Evolutionary conservation across 352 stramenopile genomes (phyloP), one percentile per base, ranked within the genome.

Genomic region (Phytophthora syringae): DNA sequence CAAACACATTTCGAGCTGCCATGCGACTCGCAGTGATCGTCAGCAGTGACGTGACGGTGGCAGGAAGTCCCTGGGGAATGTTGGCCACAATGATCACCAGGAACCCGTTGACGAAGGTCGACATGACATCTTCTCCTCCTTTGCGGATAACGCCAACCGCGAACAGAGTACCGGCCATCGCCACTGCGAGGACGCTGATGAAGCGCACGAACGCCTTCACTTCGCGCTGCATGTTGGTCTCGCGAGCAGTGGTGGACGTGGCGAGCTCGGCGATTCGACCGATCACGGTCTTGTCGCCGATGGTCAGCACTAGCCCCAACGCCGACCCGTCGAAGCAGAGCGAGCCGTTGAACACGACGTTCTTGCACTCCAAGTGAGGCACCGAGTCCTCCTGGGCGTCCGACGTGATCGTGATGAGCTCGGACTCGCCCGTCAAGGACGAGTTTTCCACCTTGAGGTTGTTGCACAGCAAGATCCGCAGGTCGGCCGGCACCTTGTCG

Each of bases 61-160:
- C 87, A n/a, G 92, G 94, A 40, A 98, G 92, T 42, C 80, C 89
- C n/a, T 93, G 89, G 1, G 96, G 84, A 18, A 98, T 77, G 27
- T 85, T 85, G 0, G 76, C 74, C 3, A 87, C 80, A 39, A 89
- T 76, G 45, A 86, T 83, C 10, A 82, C 73, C 18, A 82, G 49
- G 40, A 88, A 84, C 34, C 69, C 77, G 40, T 75, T 77, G 1
- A 86, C 73, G 43, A 86, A 84, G 4, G 70, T 79, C 36, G 59
- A 69, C 10, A 82, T 20, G 7, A 76, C 66, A 43, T 84, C 70
- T 5, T 71, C n/a, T 24, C 70, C 74, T 7, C 61, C 53, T 60
- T 72, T 84, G 12, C 67, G 72, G 10, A 76, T 57, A 5, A 80
- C 60, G 9, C 74, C 76, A 42, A 82, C 44, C 4, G 47, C 63